Percentiles rank a stretch among this genome's conserved stretches.
Conservation (phyloP, 2,329 filamentous ascomycete species). For the Alternaria viburni region DNA sequence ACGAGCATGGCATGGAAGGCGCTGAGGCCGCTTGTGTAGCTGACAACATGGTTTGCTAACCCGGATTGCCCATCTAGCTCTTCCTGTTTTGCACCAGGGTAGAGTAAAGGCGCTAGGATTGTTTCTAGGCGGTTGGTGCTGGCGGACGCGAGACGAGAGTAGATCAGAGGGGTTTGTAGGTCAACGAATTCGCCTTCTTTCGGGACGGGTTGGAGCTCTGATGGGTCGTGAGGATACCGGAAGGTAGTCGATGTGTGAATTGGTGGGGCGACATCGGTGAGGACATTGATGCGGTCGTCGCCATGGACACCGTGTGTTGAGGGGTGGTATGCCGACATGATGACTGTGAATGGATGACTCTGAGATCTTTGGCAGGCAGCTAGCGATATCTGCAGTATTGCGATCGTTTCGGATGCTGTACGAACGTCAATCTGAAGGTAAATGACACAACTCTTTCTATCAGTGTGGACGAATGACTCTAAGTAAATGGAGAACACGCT, state of each 20-base stretch:
- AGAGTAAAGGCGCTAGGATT: conserved; percentile 75
- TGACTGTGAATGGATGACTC: not conserved
- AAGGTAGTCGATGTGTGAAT: conserved; percentile 93
- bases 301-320: conserved; percentile 81
- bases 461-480: not conserved
- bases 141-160: conserved; percentile 79
- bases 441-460: not conserved
- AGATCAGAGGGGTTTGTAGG: conserved; percentile 59
- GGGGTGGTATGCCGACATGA: conserved; percentile 51
- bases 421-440: not conserved
- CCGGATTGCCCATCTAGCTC: conserved; percentile 17
- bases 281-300: conserved; percentile 76
- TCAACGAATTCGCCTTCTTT: conserved; percentile 51
- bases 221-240: conserved; percentile 76
- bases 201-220: conserved; percentile 61
- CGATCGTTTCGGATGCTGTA: not conserved
- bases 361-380: not conserved
- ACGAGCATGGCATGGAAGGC: conserved; percentile 89
- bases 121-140: conserved; percentile 86
- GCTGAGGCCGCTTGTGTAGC: conserved; percentile 83
- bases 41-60: conserved; percentile 63
- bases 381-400: not conserved
- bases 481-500: not conserved
- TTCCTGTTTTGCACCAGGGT: conserved; percentile 51
- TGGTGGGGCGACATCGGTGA: conserved; percentile 83